Evolutionary conservation across 1,284 basidiomycete genomes (phyloP), one percentile per base, ranked within the genome.

Genomic region (Naganishia cerealis): DNA sequence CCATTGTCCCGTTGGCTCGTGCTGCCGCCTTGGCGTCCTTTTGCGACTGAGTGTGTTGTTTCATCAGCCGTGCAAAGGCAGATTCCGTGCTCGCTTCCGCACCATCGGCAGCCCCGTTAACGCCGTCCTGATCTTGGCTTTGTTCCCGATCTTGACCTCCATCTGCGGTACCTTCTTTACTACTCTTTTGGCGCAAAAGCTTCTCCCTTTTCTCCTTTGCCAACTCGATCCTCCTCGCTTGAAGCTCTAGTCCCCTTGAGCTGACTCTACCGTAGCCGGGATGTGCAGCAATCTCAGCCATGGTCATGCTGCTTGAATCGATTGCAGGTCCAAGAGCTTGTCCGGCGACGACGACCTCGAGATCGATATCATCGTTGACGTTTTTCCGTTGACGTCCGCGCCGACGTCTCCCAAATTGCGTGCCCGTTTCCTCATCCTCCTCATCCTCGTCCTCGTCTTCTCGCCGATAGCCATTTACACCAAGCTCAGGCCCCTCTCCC

Each of bases 241-340:
- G 61, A 10, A 68, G 59, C 29, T 68, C 61, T 26, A 68, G 18
- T 43, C 55, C 67, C 38, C 67, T 21, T 21, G 54, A 50, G 43
- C 67, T 68, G 33, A 68, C 62, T 33, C 67, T 40, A 16, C 67
- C 67, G 26, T 52, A 50, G 15, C 67, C 67, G 2, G 67, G 67
- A 57, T 65, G 43, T 8, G 62, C 55, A 6, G 67, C 67, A 50
- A 68, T 65, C 29, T 68, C 67, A 0, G 61, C 67, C 67, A 68
- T 68, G 38, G 67, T 68, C 67, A 65, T 56, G 21, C 24, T 50
- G 38, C 33, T 53, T 39, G 59, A 48, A 46, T 68, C 62, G 52
- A 68, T 68, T 9, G 61, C 48, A 2, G 67, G 67, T 57, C 67
- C 67, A 24, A 68, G 36, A 33, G 61, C 62, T 65, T 68, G 54